Evolutionary conservation across 2,329 filamentous ascomycete genomes (phyloP), one percentile per base, ranked within the genome.

Genomic region (Microcera coccophila): DNA sequence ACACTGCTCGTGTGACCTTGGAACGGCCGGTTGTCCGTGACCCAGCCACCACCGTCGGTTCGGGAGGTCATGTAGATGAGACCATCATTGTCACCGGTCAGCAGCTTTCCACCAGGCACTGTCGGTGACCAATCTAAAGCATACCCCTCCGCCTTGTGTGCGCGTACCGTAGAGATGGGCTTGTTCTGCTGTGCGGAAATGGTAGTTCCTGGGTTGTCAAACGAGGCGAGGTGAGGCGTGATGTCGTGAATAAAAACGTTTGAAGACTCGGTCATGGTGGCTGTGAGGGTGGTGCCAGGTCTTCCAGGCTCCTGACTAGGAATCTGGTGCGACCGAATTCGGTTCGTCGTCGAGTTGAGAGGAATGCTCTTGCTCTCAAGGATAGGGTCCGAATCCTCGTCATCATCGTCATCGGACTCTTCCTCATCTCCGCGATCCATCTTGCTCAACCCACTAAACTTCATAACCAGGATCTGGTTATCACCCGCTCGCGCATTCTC

Each of bases 391-490:
- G 85, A 59, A 26, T 79, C 76, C 55, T 94, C 89, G 48, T 87
- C 85, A 50, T 90, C 85, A 36, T 87, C 81, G 12, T 79, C 80
- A 37, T 86, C 85, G 20, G 81, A 80, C 32, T 87, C 85, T 21
- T 82, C 81, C 37, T 79, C 78, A 26, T 73, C 78, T 2, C 77
- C 79, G 46, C 79, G 77, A 60, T 95, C 87, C 84, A 93, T 96
- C 62, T 83, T 84, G 62, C 87, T 88, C 49, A 98, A 73, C 14
- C 90, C 87, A 61, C 90, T 95, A 64, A 98, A 84, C 72, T 97
- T 97, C 80, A 96, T 88, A 29, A 97, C 83, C 81, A 97, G 84
- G 60, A 98, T 73, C 68, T 94, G 83, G 66, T 98, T 98, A 61
- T 98, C 93, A 64, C 82, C 85, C 38, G 85, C 76, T 54, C 82